Base-by-base conservation (phyloP, 2,329 filamentous ascomycete genomes). In the Lachnellula arida region DNA sequence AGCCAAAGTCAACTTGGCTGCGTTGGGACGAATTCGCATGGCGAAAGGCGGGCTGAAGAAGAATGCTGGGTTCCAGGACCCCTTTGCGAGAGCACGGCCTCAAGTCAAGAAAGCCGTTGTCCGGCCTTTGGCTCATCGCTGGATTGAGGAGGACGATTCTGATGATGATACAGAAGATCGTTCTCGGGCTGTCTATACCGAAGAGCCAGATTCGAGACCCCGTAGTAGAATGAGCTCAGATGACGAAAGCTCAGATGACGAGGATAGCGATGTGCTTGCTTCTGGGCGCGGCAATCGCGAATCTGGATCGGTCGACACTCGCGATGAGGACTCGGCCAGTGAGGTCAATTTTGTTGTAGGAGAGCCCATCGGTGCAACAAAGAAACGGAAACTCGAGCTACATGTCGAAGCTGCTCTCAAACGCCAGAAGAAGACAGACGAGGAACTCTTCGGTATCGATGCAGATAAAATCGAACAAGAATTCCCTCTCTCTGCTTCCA, bases 121-220 rank as follows among this genome's bases (percentile, higher is more conserved):
- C 15, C 84, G 91, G 52, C 89, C 90, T 6, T 79, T 97, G 17
- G 91, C 96, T 69, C 88, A 96, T 72, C 83, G 86, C 35, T 78
- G 94, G 59, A 81, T 88, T 67, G 83, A 87, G 59, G 87, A 90
- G 43, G 88, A 81, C n/a, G 90, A 97, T 70, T 95, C 91, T 0
- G 92, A 96, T 61, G 92, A 95, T 63, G 91, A 97, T 54, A 76
- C 72, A 1, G 81, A 83, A 60, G 81, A 81, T 47, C 74, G 79
- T 49, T 87, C 82, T 35, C 84, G 87, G 12, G 73, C 86, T 49
- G 80, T 86, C 46, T 91, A 92, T 68, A 95, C 89, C 0, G 92
- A 96, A 68, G 92, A 94, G 62, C 85, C 85, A 35, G 92, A 94
- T 58, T 96, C 89, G 60, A 83, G 88, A 43, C 88, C 88, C 49